Evolutionary conservation across 148 eudicot species (phyloP), one percentile per base, ranked within the genome.

Genomic region (Camellia granthamiana): DNA sequence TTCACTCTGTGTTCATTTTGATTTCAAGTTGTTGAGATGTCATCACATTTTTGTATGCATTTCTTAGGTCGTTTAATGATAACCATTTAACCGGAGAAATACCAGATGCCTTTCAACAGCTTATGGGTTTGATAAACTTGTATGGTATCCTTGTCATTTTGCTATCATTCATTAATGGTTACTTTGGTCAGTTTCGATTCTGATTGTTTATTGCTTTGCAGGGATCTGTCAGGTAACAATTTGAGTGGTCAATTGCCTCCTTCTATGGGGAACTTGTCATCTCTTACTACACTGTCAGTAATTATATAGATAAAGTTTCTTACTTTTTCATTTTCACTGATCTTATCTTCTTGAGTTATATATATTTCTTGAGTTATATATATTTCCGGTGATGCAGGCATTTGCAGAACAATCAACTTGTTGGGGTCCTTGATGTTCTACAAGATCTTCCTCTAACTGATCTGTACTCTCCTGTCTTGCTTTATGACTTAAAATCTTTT

Each of bases 201-300:
- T 61, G 42, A 59, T 83, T 3, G 30, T 54, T 62, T 77, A 4
- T 81, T 52, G 14, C 16, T 54, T 7, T 88, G 84, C 91, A 96
- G 99, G 92, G 93, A 94, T 85, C 84, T 96, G 60, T 94, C 97
- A 9, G 89, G 88, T 41, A 96, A 96, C 88, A 89, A 77, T 79
- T 84, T 96, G 79, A 90, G 83, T 42, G 90, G 97, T 77, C 88
- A 81, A 58, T 91, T 96, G 81, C 99, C 99, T 68, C 89, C 93
- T 65, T 94, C 99, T 21, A 86, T 96, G 93, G 93, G 87, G 72
- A 90, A 77, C 81, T 82, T 91, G 84, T 82, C 92, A 58, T 84
- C 91, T 72, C 88, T 94, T 14, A 86, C 89, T 60, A 88, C 90
- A 69, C 87, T 96, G 99, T 96, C 80, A 84, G 99, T 85, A 47